Conservation (phyloP, 495 filamentous ascomycete genomes). For the Neurospora sp. region DNA sequence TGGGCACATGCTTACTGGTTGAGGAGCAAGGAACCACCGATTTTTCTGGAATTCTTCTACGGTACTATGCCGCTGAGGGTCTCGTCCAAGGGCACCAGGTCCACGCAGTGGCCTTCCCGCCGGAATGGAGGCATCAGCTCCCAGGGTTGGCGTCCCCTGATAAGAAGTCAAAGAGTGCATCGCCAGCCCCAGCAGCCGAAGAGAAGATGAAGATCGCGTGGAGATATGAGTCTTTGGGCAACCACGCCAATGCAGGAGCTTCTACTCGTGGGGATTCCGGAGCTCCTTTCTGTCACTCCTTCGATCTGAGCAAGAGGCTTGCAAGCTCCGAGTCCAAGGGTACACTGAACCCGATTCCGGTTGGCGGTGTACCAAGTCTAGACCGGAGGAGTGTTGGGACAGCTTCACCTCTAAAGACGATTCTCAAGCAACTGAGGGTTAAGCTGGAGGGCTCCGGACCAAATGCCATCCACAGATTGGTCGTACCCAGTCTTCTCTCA, state of each 20-base stretch:
- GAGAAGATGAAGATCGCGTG: conserved; percentile 98
- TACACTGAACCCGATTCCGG: conserved; percentile 33
- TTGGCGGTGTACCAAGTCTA: conserved; percentile 23
- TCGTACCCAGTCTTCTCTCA: conserved; percentile 75
- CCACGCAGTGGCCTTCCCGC: conserved; percentile 70
- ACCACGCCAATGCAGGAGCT: conserved; percentile 39
- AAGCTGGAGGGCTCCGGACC: conserved; percentile 49
- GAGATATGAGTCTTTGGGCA: conserved; percentile 83
- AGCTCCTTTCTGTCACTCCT: conserved; percentile 73
- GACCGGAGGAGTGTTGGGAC: conserved; percentile 3
- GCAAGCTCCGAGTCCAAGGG: conserved; percentile 41
- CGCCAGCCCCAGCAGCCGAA: conserved; percentile 27
- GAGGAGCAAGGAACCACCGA: conserved; percentile 93
- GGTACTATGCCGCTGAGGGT: conserved; percentile 90
- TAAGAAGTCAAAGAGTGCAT: conserved; percentile 30
- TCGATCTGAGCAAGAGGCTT: conserved; percentile 83
- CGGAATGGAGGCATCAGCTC: conserved; percentile 72
- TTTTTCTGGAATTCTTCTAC: conserved; percentile 72
- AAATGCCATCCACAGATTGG: conserved; percentile 63
- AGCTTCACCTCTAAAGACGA: conserved; percentile 50
- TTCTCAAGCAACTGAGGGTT: conserved; percentile 50
- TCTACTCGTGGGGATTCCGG: conserved; percentile 39
- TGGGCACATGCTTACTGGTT: conserved; percentile 73
- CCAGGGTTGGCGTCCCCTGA: conserved; percentile 56
- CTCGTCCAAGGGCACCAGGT: conserved; percentile 84